These are phyloP conservation scores for Pseudogymnoascus sp. DNA, from an alignment of 2,329 filamentous ascomycete species.

Conservation along the genomic window DNA sequence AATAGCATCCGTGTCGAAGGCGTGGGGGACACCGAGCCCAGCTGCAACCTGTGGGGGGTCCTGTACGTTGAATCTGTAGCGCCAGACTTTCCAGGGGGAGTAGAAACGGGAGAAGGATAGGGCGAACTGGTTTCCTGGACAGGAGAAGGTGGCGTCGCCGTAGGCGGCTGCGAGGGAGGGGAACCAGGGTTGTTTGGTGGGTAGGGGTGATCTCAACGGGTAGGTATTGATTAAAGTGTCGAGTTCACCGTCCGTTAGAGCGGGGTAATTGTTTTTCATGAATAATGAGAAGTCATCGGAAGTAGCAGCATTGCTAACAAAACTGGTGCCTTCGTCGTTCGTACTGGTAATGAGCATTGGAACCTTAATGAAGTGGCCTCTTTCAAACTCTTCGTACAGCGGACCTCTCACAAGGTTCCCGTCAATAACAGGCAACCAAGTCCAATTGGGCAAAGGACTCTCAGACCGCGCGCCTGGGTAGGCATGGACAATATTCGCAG, in stretches of 20 bases:
- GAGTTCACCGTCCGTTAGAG: constrained; percentile 20
- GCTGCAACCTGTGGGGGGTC: constrained; percentile 29
- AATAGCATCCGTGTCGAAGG: constrained; percentile 27
- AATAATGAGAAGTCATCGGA: constrained; percentile 16
- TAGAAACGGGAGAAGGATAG: neutral
- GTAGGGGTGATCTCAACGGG: constrained; percentile 19
- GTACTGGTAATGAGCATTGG: constrained; percentile 31
- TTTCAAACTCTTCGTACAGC: constrained; percentile 29
- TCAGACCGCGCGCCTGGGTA: constrained; percentile 30
- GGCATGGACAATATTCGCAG: constrained; percentile 26
- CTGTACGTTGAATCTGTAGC: constrained; percentile 38
- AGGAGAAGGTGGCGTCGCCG: constrained; percentile 41
- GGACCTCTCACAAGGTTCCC: constrained; percentile 31
- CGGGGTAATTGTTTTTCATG: constrained; percentile 30
- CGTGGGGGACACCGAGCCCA: constrained; percentile 29
- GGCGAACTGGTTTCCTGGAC: constrained; percentile 30
- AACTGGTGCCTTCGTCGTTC: constrained; percentile 12
- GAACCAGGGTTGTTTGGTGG: constrained; percentile 26
- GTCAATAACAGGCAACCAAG: constrained; percentile 34
- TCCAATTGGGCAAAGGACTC: constrained; percentile 25
- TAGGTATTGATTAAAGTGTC: constrained; percentile 24
- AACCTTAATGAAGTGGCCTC: constrained; percentile 30
- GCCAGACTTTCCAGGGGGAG: neutral
- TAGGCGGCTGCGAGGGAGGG: constrained; percentile 30
- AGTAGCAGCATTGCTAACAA: constrained; percentile 10